A percentile compares a stretch with the other conserved stretches of the same genome.
phyloP scores from a whole-genome alignment of 495 filamentous ascomycete species.

The Lasiosphaeriaceae sp. region DNA sequence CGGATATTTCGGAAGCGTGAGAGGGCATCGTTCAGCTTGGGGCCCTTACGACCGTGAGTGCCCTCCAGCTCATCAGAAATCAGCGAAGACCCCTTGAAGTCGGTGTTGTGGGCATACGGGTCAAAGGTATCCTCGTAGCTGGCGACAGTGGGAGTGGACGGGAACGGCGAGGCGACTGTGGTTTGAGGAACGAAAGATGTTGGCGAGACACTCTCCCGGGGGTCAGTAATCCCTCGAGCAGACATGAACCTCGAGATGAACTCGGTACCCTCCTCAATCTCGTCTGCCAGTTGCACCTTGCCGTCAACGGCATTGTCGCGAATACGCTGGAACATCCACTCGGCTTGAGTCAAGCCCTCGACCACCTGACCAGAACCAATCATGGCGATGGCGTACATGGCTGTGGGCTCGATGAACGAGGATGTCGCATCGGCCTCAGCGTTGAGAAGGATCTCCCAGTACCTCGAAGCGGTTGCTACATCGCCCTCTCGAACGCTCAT shows the following conservation, averaged over 20 bases:
- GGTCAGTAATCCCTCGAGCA: slow-evolving; percentile 40
- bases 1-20: slow-evolving; percentile 86
- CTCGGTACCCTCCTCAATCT: slow-evolving; percentile 83
- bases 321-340: slow-evolving; percentile 78
- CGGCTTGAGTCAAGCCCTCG: slow-evolving; percentile 69
- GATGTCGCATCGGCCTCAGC: slow-evolving; percentile 53
- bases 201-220: slow-evolving; percentile 36
- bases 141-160: slow-evolving; percentile 33
- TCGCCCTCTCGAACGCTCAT: slow-evolving; percentile 78
- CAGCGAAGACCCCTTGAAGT: slow-evolving; percentile 84
- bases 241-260: slow-evolving; percentile 79
- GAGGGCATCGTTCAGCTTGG: slow-evolving; percentile 76
- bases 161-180: slow-evolving; percentile 33
- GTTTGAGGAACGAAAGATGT: slow-evolving; percentile 23
- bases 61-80: slow-evolving; percentile 86
- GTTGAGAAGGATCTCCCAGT: slow-evolving; percentile 68
- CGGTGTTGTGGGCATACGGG: slow-evolving; percentile 82
- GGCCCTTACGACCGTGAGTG: slow-evolving; percentile 60
- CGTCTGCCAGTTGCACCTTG: slow-evolving; percentile 58
- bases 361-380: slow-evolving; percentile 75
- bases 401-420: slow-evolving; percentile 76
- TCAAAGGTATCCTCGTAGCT: slow-evolving; percentile 76
- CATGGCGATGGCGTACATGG: slow-evolving; percentile 81
- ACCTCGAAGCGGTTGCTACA: slow-evolving; percentile 65
- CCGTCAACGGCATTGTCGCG: slow-evolving; percentile 49